A percentile compares a stretch with the other conserved stretches of the same genome.
Conservation (phyloP, 2,329 filamentous ascomycete genomes). For the Ophiosphaerella narmari region DNA sequence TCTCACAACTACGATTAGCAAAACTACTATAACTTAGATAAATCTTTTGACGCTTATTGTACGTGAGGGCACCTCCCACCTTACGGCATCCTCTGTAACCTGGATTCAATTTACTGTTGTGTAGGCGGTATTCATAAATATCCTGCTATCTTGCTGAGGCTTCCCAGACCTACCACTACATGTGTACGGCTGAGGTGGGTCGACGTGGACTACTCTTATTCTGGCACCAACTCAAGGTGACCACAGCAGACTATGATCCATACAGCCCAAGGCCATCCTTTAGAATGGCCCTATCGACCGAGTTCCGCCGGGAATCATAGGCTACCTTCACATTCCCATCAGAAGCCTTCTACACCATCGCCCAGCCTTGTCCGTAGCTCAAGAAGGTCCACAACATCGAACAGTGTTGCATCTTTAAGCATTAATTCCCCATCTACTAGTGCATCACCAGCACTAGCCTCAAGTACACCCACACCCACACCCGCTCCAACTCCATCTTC, state of each 20-base stretch:
- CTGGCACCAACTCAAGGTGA: neutral
- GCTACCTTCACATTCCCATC: neutral
- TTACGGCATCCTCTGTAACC: neutral
- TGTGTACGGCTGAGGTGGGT: neutral
- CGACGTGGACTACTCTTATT: neutral
- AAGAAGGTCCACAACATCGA: too few relatives aligned
- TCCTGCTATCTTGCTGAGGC: neutral
- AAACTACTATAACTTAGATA: neutral
- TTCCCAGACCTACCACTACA: neutral
- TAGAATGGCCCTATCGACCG: neutral
- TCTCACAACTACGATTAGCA: neutral
- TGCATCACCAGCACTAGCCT: too few relatives aligned
- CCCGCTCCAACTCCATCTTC: too few relatives aligned
- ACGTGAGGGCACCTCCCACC: neutral
- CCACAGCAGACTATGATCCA: neutral
- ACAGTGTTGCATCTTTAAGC: too few relatives aligned
- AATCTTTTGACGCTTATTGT: neutral
- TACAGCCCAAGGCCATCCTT: neutral
- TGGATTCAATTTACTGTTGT: neutral
- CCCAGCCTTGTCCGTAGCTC: too few relatives aligned
- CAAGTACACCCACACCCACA: too few relatives aligned
- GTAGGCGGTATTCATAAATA: neutral
- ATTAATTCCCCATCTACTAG: too few relatives aligned
- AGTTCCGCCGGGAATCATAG: neutral
- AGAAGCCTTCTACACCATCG: neutral